These are phyloP conservation scores for Xylaria palmicola DNA, from an alignment of 495 filamentous ascomycete genomes.

Conservation along the genomic window DNA sequence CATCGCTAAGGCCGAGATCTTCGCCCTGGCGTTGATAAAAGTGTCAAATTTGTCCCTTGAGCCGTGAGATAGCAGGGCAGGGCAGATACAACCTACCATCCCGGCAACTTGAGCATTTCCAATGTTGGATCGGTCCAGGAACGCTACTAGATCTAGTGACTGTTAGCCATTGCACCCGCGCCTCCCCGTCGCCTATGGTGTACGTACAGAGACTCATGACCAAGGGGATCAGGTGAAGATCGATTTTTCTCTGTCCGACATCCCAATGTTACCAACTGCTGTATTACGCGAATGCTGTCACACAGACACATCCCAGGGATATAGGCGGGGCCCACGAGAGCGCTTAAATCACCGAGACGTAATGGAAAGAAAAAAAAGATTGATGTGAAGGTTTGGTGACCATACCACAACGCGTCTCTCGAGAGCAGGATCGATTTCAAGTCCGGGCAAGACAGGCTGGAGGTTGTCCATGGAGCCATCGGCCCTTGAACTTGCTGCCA, in stretches of 20 bases:
- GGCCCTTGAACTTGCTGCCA: neutral
- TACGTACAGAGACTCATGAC: conserved; percentile 54
- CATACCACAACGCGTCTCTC: conserved; percentile 16
- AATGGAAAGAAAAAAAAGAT: neutral
- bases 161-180: neutral
- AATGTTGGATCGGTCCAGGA: conserved; percentile 67
- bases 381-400: neutral
- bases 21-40: conserved; percentile 15
- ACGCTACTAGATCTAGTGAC: conserved; percentile 58
- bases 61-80: neutral
- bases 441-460: neutral
- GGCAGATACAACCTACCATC: conserved; percentile 25
- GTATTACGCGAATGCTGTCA: too few species aligned
- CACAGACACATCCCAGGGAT: neutral
- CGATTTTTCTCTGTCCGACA: conserved; percentile 50
- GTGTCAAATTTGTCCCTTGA: neutral
- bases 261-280: neutral
- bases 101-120: conserved; percentile 64
- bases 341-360: neutral
- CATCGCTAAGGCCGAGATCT: conserved; percentile 40
- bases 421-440: conserved; percentile 4
- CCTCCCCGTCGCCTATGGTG: neutral
- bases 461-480: neutral
- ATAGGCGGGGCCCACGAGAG: neutral
- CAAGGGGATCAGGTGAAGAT: conserved; percentile 50